Evolutionary conservation across 768 basidiomycete genomes (phyloP).

Genomic region (Scleroderma bovista): DNA sequence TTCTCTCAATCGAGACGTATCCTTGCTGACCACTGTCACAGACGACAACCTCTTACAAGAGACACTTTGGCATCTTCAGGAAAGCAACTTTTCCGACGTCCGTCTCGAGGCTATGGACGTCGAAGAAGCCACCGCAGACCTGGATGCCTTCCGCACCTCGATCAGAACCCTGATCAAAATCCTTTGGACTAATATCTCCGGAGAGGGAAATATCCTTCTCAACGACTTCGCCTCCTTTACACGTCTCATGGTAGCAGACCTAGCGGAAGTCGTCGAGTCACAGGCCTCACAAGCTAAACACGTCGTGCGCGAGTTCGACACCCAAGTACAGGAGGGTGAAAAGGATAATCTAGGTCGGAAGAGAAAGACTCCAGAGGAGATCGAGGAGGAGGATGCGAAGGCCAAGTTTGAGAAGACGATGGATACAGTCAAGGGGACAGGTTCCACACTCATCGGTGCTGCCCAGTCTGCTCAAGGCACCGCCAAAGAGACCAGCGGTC

Average conservation of each 20-base stretch:
- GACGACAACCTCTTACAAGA: conserved; percentile 63
- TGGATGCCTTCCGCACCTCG: conserved; percentile 43
- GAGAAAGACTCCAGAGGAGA: conserved; percentile 38
- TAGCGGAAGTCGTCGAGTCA: conserved; percentile 52
- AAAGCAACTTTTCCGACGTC: conserved; percentile 44
- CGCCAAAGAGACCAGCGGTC: conserved; percentile 40
- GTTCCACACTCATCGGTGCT: conserved; percentile 51
- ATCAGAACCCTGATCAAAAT: conserved; percentile 47
- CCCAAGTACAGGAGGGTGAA: conserved; percentile 55
- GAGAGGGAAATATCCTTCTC: conserved; percentile 50
- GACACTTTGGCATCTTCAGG: conserved; percentile 57
- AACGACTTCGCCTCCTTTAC: conserved; percentile 61
- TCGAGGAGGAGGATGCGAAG: conserved; percentile 42
- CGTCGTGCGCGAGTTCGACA: conserved; percentile 48
- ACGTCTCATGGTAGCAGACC: conserved; percentile 61
- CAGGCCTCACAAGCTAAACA: conserved; percentile 49
- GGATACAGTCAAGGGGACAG: conserved; percentile 56
- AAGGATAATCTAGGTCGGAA: conserved; percentile 53
- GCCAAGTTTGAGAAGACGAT: conserved; percentile 61
- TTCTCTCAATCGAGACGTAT: neutral
- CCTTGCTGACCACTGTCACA: conserved; percentile 19
- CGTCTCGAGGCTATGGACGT: conserved; percentile 32
- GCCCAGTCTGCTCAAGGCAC: conserved; percentile 39
- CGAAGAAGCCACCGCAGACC: conserved; percentile 45
- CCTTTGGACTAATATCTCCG: conserved; percentile 47